These are phyloP conservation scores for Penicillium cosmopolitanum DNA, from an alignment of 495 filamentous ascomycete species.

Conservation along the genomic window DNA sequence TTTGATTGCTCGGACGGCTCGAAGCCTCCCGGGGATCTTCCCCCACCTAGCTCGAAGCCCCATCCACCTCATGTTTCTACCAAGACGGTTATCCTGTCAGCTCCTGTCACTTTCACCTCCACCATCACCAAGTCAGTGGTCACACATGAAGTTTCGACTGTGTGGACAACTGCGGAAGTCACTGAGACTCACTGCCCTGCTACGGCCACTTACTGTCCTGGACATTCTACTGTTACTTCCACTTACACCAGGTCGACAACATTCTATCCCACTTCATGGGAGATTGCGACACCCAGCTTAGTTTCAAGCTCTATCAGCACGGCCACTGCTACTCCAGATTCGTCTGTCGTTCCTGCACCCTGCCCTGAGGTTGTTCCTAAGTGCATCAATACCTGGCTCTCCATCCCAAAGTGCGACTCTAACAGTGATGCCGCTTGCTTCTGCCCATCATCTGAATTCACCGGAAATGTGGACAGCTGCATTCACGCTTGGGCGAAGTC, in stretches of 20 bases:
- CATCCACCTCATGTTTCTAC: too few relatives aligned
- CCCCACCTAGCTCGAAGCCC: conserved; percentile 9
- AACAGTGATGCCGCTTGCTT: conserved; percentile 86
- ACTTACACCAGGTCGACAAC: conserved; percentile 60
- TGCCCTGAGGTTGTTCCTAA: conserved; percentile 80
- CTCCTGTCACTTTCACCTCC: neutral
- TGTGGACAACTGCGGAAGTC: conserved; percentile 57
- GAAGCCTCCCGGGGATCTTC: conserved; percentile 17
- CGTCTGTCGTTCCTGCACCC: conserved; percentile 12
- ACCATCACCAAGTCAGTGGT: conserved; percentile 11
- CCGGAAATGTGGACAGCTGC: conserved; percentile 78
- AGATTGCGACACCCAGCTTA: conserved; percentile 15
- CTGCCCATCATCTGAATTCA: conserved; percentile 78
- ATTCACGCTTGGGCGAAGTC: conserved; percentile 74
- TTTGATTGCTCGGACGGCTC: conserved; percentile 72
- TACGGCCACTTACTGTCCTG: conserved; percentile 62
- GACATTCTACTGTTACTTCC: conserved; percentile 51
- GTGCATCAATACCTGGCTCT: conserved; percentile 93
- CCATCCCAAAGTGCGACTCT: conserved; percentile 72
- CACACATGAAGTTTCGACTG: conserved; percentile 32
- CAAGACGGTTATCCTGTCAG: neutral
- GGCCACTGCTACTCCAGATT: conserved; percentile 12
- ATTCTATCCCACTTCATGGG: conserved; percentile 50
- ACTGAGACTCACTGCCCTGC: conserved; percentile 60
- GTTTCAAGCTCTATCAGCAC: conserved; percentile 23